These are phyloP conservation scores for Thymus quinquecostatus DNA, from an alignment of 257 asterid species.

Conservation along the genomic window DNA sequence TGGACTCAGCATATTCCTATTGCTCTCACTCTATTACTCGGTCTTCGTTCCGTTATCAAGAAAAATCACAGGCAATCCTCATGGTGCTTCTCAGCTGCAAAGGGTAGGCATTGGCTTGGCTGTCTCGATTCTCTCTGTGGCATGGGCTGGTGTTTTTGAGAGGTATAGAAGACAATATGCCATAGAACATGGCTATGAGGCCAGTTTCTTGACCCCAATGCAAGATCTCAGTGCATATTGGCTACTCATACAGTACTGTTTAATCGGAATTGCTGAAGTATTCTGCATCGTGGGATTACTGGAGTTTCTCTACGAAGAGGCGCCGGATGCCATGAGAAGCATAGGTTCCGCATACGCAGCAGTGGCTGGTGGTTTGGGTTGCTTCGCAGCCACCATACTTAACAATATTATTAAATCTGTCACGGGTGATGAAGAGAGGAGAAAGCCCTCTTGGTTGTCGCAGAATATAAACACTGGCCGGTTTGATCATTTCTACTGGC, in stretches of 20 bases:
- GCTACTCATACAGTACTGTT: constrained; percentile 89
- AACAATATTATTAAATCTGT: constrained; percentile 76
- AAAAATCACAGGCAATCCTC: constrained; percentile 91
- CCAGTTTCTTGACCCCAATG: constrained; percentile 83
- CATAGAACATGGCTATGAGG: constrained; percentile 67
- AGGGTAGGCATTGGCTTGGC: constrained; percentile 96
- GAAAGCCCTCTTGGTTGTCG: constrained; percentile 82
- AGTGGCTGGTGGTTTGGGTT: constrained; percentile 97
- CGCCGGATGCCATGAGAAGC: constrained; percentile 99
- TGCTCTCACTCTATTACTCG: constrained; percentile 86
- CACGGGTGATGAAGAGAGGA: constrained; percentile 58
- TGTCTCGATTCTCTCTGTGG: constrained; percentile 76
- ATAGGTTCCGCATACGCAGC: constrained; percentile 98
- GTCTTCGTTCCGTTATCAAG: constrained; percentile 84
- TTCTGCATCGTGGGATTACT: constrained; percentile 90
- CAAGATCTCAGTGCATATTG: constrained; percentile 84
- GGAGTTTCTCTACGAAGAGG: constrained; percentile 92
- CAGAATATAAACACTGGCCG: constrained; percentile 86
- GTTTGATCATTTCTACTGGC: constrained; percentile 89
- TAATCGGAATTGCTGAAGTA: constrained; percentile 97
- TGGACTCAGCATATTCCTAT: constrained; percentile 84
- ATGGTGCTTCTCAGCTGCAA: constrained; percentile 97
- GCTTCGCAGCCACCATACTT: constrained; percentile 83
- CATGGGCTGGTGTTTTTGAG: constrained; percentile 87
- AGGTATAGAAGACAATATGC: constrained; percentile 85